Base-by-base conservation (phyloP, 257 asterid species). In the Apocynum venetum region DNA sequence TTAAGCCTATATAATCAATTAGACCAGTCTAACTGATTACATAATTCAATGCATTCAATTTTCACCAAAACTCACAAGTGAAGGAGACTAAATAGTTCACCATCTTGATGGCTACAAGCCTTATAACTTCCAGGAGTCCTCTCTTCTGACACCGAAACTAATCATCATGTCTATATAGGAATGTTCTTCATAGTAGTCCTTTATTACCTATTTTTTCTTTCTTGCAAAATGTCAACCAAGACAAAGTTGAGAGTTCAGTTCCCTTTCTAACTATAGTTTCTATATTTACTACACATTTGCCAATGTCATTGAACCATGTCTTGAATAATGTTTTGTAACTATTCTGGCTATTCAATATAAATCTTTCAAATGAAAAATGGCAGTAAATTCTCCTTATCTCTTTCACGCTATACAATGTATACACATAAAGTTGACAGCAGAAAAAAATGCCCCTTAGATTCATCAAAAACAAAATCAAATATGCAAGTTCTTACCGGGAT, bases 401-500 rank as follows among this genome's bases (percentile, higher is more conserved):
- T 40, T 38, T 41, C 25, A 1, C 6, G 51, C 38, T 17, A 40
- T 15, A 17, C 6, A 52, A 73, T 2, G 38, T 8, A 56, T 8
- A 1, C 46, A 19, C n/a, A 11, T 2, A 1, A 36, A 35, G 66
- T 17, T 73, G 67, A 56, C 14, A 35, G 2, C 13, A 8, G 31
- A 6, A 19, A n/a, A 35, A 36, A 38, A 51, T 36, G 8, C 25
- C 38, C 38, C 35, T 73, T 73, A 38, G 31, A 6, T 35, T 55
- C 35, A 7, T 31, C 35, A 35, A 38, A 46, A 52, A 72, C 47
- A 49, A 52, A 43, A 72, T 14, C 31, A 72, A 36, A 5, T 11
- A 13, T 64, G 47, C 20, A 51, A 40, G 81, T 66, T 66, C 85
- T 78, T 80, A 89, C 99, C 99, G 15, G 93, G 93, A 85, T 84